Evolutionary conservation across 2,329 filamentous ascomycete species (phyloP).

Genomic region (Epichloe aotearoae): DNA sequence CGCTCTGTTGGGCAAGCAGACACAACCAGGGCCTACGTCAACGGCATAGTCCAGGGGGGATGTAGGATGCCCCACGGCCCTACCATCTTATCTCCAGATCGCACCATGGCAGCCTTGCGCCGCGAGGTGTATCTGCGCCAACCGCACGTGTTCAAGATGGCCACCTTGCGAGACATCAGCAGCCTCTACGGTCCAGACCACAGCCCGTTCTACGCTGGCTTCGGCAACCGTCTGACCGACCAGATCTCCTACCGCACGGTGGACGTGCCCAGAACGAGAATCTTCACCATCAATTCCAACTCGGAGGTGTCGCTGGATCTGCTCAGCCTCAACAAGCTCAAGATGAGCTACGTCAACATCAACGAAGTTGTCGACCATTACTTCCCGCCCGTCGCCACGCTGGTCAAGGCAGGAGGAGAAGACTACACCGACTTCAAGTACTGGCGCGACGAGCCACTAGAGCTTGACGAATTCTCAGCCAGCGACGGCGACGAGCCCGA

Average conservation of each 20-base stretch:
- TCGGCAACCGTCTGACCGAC: slow-evolving; percentile 92
- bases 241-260: slow-evolving; percentile 92
- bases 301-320: slow-evolving; percentile 89
- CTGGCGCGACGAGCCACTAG: slow-evolving; percentile 76
- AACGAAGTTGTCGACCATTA: slow-evolving; percentile 96
- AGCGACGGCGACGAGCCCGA: slow-evolving; percentile 55
- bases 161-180: slow-evolving; percentile 86
- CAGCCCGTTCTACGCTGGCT: slow-evolving; percentile 90
- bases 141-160: slow-evolving; percentile 99
- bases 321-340: slow-evolving; percentile 82
- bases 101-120: slow-evolving; percentile 83
- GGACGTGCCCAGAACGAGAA: slow-evolving; percentile 84
- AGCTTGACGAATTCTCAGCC: slow-evolving; percentile 78
- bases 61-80: slow-evolving; percentile 80
- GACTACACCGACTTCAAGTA: slow-evolving; percentile 96
- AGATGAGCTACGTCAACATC: slow-evolving; percentile 95
- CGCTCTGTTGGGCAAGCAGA: slow-evolving; percentile 90
- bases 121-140: slow-evolving; percentile 92
- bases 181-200: slow-evolving; percentile 66
- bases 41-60: slow-evolving; percentile 81
- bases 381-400: slow-evolving; percentile 79
- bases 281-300: slow-evolving; percentile 98
- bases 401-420: slow-evolving; percentile 82
- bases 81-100: slow-evolving; percentile 87
- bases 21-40: slow-evolving; percentile 75